These are phyloP conservation scores for Globisporangium uncinulatum DNA, from an alignment of 352 stramenopile species.

Conservation along the genomic window DNA sequence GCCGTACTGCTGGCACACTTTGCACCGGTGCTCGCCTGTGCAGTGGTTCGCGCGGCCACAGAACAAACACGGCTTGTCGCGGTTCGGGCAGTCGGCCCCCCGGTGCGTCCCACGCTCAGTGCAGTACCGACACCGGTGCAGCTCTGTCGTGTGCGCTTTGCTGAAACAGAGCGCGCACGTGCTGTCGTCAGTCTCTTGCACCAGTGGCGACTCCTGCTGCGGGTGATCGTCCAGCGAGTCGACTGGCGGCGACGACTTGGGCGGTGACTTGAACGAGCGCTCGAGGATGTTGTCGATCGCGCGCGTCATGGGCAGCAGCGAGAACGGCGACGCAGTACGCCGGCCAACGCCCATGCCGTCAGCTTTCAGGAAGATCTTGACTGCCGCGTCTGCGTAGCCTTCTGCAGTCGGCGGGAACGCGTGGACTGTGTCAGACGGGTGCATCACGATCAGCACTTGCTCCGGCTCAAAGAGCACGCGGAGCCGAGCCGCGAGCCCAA, in stretches of 20 bases:
- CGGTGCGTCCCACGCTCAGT: constrained; percentile 75
- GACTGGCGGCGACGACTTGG: constrained; percentile 10
- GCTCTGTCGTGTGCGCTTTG: constrained; percentile 52
- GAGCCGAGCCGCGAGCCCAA: constrained; percentile 69
- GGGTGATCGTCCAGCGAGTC: background rate
- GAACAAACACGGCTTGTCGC: constrained; percentile 56
- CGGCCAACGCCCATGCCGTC: constrained; percentile 59
- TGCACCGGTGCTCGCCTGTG: constrained; percentile 77
- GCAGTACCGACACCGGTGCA: constrained; percentile 81
- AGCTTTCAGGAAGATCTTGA: constrained; percentile 84
- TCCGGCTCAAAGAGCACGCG: constrained; percentile 71
- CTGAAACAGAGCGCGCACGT: constrained; percentile 61
- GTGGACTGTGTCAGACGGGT: constrained; percentile 76
- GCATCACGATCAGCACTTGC: constrained; percentile 82
- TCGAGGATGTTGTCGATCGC: constrained; percentile 76
- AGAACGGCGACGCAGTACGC: constrained; percentile 64
- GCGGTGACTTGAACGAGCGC: constrained; percentile 43
- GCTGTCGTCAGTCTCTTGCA: constrained; percentile 4
- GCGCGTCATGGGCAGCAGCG: constrained; percentile 66
- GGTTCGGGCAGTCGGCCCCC: constrained; percentile 64
- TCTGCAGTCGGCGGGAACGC: constrained; percentile 78
- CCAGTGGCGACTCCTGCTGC: constrained; percentile 3
- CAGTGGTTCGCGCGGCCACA: constrained; percentile 72
- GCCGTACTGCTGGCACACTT: constrained; percentile 77
- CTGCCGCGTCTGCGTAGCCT: constrained; percentile 66